Percentiles rank a stretch among this genome's conserved stretches.
Evolutionary conservation across 73 alveolate species (phyloP).

Genomic region (Effrenium voratum): DNA sequence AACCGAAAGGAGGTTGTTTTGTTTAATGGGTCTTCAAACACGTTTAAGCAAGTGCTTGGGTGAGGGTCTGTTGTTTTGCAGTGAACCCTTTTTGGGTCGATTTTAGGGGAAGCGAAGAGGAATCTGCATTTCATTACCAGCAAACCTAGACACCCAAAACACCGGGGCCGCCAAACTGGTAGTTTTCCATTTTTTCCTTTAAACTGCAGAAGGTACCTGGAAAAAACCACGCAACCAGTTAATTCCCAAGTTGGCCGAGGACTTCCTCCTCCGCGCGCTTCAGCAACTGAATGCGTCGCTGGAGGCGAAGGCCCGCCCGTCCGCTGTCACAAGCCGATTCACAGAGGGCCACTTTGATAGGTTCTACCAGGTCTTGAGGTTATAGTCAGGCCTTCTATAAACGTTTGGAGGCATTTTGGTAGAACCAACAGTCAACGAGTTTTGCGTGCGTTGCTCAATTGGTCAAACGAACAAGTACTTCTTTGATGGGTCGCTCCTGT

Average conservation of each 20-base stretch:
- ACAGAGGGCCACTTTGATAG: neutral
- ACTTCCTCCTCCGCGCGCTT: constrained; percentile 64
- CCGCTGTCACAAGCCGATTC: neutral
- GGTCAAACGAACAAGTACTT: no score
- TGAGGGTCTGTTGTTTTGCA: neutral
- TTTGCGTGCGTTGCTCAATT: no score
- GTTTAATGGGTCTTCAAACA: no score
- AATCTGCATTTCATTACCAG: neutral
- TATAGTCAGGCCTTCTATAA: neutral
- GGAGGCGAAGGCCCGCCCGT: constrained; percentile 62
- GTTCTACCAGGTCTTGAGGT: neutral
- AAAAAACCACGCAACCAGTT: no score
- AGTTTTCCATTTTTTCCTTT: neutral
- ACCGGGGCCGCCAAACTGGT: neutral
- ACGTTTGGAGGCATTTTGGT: no score
- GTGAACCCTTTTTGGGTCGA: neutral
- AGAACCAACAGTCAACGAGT: no score
- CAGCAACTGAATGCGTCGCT: constrained; percentile 80
- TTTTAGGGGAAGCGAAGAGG: neutral
- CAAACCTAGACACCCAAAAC: neutral
- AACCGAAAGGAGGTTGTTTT: no score
- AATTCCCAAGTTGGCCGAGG: neutral
- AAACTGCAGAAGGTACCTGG: no score
- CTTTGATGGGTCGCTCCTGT: no score
- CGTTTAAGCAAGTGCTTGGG: neutral